These are phyloP conservation scores for Fonsecaea pedrosoi DNA, from an alignment of 2,329 filamentous ascomycete species.

Conservation along the genomic window DNA sequence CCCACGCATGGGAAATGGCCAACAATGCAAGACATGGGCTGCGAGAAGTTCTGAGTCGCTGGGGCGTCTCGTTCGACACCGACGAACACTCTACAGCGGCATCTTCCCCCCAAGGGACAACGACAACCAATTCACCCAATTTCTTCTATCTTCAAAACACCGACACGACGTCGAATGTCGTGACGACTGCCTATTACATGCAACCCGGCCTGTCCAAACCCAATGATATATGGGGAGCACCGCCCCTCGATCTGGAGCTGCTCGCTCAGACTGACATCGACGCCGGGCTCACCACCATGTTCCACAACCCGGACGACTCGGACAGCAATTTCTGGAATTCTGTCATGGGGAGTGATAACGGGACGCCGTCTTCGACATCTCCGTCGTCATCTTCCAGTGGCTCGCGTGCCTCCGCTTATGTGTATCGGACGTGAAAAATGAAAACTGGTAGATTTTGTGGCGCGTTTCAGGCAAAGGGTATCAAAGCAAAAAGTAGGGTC, in stretches of 20 bases:
- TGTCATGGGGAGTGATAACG: not conserved
- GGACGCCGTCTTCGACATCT: not conserved
- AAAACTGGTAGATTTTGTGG: not conserved
- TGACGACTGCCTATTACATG: not conserved
- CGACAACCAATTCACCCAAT: not conserved
- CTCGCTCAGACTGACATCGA: not conserved
- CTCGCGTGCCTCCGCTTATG: not conserved
- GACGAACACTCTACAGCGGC: not conserved
- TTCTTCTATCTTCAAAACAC: not conserved
- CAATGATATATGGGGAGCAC: not conserved
- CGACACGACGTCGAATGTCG: not conserved
- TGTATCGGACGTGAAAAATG: not conserved
- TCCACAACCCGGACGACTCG: not conserved
- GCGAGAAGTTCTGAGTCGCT: not conserved
- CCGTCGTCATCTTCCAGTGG: not conserved
- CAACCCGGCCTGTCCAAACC: not conserved
- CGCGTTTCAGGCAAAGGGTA: not conserved
- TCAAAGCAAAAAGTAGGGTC: no score
- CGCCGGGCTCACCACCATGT: not conserved
- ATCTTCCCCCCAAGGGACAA: not conserved
- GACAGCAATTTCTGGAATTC: slow-evolving; percentile 1
- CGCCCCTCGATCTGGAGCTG: not conserved
- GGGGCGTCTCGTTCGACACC: not conserved
- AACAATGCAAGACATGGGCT: not conserved
- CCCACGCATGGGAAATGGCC: slow-evolving; percentile 4